Conservation (phyloP, 257 asterid species). For the Striga asiatica region DNA sequence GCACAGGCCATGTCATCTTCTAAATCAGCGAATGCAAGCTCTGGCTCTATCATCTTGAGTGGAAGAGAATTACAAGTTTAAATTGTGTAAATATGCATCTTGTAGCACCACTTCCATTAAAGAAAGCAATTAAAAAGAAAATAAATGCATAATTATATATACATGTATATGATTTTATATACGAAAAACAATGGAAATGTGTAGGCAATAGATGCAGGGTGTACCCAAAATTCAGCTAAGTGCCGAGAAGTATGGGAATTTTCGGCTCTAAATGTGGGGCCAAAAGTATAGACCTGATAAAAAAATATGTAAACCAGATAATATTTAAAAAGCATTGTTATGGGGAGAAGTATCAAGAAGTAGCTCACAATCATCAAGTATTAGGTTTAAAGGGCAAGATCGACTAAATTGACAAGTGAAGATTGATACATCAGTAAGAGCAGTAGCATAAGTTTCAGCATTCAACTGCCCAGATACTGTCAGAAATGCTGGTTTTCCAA, state of each 20-base stretch:
- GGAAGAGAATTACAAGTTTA: conserved; percentile 22
- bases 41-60: conserved; percentile 96
- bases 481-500: conserved; percentile 89
- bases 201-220: neutral
- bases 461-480: conserved; percentile 98
- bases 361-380: neutral
- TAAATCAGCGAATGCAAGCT: conserved; percentile 95
- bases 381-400: neutral
- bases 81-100: conserved; percentile 8
- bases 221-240: conserved; percentile 97
- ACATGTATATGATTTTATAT: neutral
- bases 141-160: neutral
- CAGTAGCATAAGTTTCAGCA: conserved; percentile 97
- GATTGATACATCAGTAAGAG: conserved; percentile 73
- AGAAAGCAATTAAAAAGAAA: neutral
- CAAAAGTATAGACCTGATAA: conserved; percentile 88
- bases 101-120: neutral
- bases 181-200: neutral
- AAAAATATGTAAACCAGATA: conserved; percentile 14
- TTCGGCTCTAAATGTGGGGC: conserved; percentile 99
- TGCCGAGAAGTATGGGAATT: conserved; percentile 93
- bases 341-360: conserved; percentile 9
- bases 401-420: conserved; percentile 10
- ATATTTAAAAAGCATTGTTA: conserved; percentile 1
- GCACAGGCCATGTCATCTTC: conserved; percentile 99